Conservation (phyloP, 208 protist species). For the Plasmodiophora brassicae region DNA sequence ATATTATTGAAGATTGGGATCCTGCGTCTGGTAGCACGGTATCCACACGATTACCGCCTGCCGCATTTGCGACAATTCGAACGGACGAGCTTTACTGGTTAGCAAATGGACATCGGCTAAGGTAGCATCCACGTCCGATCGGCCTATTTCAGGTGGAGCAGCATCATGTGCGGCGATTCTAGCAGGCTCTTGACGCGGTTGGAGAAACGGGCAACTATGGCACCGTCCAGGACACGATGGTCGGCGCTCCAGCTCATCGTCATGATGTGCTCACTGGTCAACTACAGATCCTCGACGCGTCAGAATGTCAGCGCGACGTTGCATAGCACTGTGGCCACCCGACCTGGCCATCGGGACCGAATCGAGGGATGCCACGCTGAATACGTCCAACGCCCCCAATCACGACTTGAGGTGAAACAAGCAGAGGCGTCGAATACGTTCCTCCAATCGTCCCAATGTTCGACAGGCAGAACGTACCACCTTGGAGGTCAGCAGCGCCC, state of each 20-base stretch:
- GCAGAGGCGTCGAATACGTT: conserved; percentile 76
- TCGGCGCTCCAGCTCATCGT: conserved; percentile 77
- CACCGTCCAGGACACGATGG: conserved; percentile 90
- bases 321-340: too few relatives aligned
- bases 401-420: conserved; percentile 77
- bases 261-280: conserved; percentile 49
- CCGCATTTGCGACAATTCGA: too few relatives aligned
- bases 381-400: conserved; percentile 82
- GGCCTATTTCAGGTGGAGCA: too few relatives aligned
- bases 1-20: too few relatives aligned
- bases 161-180: conserved; percentile 75
- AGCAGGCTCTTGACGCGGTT: conserved; percentile 77
- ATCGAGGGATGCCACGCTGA: conserved; percentile 44
- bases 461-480: conserved; percentile 85
- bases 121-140: too few relatives aligned
- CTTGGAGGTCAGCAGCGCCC: conserved; percentile 61
- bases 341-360: conserved; percentile 1
- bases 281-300: too few relatives aligned
- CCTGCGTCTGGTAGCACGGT: too few relatives aligned
- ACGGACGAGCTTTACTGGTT: too few relatives aligned
- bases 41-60: too few relatives aligned
- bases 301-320: too few relatives aligned
- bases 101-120: too few relatives aligned
- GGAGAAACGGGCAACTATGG: conserved; percentile 86
- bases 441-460: conserved; percentile 92